Conservation (phyloP, 139 green algal genomes). For the Axilococcus clingmanii region DNA sequence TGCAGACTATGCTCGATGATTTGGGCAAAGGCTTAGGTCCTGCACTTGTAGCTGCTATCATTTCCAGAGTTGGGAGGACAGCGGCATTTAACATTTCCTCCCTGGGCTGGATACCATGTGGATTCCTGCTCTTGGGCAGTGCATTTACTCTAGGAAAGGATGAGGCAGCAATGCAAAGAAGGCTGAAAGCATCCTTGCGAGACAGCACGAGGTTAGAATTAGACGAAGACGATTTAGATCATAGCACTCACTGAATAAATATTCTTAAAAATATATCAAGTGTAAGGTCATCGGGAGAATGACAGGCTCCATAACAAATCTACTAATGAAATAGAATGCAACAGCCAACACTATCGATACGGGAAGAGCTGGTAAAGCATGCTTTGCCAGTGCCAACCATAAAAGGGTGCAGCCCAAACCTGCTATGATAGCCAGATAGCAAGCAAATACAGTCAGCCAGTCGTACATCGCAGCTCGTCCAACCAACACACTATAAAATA, state of each 20-base stretch:
- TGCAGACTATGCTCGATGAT: slow-evolving; percentile 71
- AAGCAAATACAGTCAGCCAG: slow-evolving; percentile 72
- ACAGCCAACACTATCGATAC: slow-evolving; percentile 87
- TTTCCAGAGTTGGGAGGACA: slow-evolving; percentile 30
- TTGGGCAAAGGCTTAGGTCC: slow-evolving; percentile 66
- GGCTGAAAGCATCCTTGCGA: slow-evolving; percentile 7
- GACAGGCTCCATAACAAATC: slow-evolving; percentile 8
- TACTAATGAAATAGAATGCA: slow-evolving; percentile 75
- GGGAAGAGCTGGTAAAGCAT: slow-evolving; percentile 88
- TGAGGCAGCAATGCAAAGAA: slow-evolving; percentile 22
- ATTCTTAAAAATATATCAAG: slow-evolving; percentile 8
- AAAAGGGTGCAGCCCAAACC: slow-evolving; percentile 78
- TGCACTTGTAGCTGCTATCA: slow-evolving; percentile 53
- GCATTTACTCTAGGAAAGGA: slow-evolving; percentile 14
- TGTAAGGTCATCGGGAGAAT: slow-evolving; percentile 7
- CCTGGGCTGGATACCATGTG: slow-evolving; percentile 61
- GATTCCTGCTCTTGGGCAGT: slow-evolving; percentile 36
- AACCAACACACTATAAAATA: slow-evolving; percentile 87
- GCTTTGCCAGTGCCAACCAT: slow-evolving; percentile 64
- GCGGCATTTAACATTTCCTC: slow-evolving; percentile 63
- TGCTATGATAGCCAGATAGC: slow-evolving; percentile 65
- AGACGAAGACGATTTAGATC: no score
- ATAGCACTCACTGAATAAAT: no score
- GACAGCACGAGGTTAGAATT: not conserved
- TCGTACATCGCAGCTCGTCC: slow-evolving; percentile 92